phyloP scores from a whole-genome alignment of 2,329 filamentous ascomycete species.

The Ambrosiella beaveri region DNA sequence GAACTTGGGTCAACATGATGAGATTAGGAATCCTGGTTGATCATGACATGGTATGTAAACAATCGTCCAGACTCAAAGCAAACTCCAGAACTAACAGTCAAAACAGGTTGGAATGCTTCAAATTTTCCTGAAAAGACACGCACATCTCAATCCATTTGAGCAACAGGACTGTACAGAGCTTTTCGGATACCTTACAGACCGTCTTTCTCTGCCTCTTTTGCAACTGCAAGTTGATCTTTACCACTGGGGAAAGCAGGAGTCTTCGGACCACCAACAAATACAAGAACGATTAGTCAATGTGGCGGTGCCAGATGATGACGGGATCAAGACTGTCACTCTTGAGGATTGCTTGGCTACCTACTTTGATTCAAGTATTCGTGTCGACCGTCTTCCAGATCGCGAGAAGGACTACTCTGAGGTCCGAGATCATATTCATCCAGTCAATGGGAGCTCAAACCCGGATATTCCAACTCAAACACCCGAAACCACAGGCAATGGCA shows the following conservation, averaged over 20 bases:
- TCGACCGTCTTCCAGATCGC: constrained; percentile 26
- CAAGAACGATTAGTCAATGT: constrained; percentile 84
- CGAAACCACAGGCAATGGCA: neutral
- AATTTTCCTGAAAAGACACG: constrained; percentile 69
- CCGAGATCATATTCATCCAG: neutral
- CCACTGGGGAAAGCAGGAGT: constrained; percentile 70
- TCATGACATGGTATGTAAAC: constrained; percentile 50
- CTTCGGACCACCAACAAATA: constrained; percentile 85
- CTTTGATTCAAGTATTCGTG: constrained; percentile 86
- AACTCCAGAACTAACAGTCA: neutral
- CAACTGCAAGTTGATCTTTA: constrained; percentile 90
- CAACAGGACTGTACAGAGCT: constrained; percentile 95
- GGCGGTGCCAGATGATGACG: constrained; percentile 62
- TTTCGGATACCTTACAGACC: constrained; percentile 86
- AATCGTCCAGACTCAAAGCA: neutral
- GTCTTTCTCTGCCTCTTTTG: constrained; percentile 68
- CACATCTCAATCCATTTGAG: constrained; percentile 55
- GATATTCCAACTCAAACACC: neutral
- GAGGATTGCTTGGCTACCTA: constrained; percentile 89
- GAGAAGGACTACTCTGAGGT: constrained; percentile 1
- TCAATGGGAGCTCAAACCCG: neutral
- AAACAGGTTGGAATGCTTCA: constrained; percentile 63
- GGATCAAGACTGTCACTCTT: constrained; percentile 49
- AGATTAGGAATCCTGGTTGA: constrained; percentile 72
- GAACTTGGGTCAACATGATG: constrained; percentile 87